Evolutionary conservation across 78 protist species (phyloP).

Genomic region (Chrysochromulina parva): DNA sequence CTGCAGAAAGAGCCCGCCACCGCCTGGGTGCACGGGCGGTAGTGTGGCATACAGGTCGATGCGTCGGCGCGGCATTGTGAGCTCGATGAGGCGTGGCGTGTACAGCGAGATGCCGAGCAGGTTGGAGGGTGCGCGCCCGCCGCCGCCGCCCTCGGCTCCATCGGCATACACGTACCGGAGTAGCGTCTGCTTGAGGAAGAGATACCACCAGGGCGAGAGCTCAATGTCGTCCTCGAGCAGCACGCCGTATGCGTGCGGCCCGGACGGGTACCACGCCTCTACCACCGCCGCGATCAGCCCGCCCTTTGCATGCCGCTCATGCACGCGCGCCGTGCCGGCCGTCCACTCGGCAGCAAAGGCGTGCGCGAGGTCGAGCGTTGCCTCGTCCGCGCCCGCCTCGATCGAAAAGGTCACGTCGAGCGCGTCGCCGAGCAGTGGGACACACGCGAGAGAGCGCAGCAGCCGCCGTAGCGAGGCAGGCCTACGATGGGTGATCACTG

Average conservation of each 20-base stretch:
- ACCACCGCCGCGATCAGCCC: conserved; percentile 25
- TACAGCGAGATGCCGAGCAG: conserved; percentile 20
- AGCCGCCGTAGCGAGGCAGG: background rate
- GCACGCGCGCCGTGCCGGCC: background rate
- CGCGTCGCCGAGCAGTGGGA: background rate
- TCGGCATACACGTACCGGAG: background rate
- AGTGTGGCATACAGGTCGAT: conserved; percentile 4
- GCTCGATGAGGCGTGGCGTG: conserved; percentile 19
- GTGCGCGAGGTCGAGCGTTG: background rate
- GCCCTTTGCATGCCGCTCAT: background rate
- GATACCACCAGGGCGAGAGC: conserved; percentile 20
- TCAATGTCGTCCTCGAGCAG: conserved; percentile 52
- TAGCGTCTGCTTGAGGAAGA: background rate
- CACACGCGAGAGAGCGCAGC: background rate
- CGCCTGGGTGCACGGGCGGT: too few relatives aligned
- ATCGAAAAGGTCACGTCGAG: background rate
- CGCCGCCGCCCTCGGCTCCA: background rate
- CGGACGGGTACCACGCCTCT: conserved; percentile 26
- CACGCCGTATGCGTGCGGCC: background rate
- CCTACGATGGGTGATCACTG: background rate
- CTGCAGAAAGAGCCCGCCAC: conserved; percentile 21
- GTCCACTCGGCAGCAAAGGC: background rate
- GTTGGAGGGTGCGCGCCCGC: too few relatives aligned
- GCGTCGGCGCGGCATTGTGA: background rate
- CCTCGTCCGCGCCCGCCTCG: background rate